Base-by-base conservation (phyloP, 371 early-diverging fungal species). In the Blakeslea trispora region DNA sequence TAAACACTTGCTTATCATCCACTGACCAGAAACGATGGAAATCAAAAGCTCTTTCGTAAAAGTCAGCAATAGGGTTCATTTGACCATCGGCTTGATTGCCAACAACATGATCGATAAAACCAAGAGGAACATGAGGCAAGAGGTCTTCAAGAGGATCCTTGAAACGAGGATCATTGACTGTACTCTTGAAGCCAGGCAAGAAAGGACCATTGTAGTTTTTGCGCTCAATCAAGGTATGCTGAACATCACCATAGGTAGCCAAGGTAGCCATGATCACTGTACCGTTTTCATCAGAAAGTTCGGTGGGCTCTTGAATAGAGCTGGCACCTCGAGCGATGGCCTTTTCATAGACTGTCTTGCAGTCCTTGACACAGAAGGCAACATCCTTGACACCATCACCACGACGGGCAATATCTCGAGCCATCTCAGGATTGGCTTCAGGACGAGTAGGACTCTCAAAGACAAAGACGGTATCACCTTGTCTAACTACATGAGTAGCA, bases 1-100 rank as follows among this genome's bases (percentile, higher is more conserved):
- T 95, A 79, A 92, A 91, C 50, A 98, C 94, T 74, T 96, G 93
- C 59, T 83, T 89, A 79, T 98, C 98, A 76, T 98, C 98, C 44
- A 98, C 95, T 28, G 94, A 93, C 97, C 97, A 97, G 90, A 97
- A 98, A 43, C 97, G 89, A 75, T 95, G 96, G 86, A 97, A 97
- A 57, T 92, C 95, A 24, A 98, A 85, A 57, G 86, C 80, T 58
- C 86, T 77, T 76, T 96, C 96, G 62, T 91, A 92, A 55, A 75
- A 79, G 55, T 94, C 91, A 72, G 92, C 91, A 46, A 91, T 89
- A 51, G 87, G 69, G 44, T 85, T 77, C 96, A 98, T 96, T 80
- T 89, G 83, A 72, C 82, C 75, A 69, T 95, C 96, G 54, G 95
- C 92, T 74, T 96, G 96, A 84, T 97, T 97, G 19, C 91, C 93